Base-by-base conservation (phyloP, 2,329 filamentous ascomycete species). In the Aphanocladium album region DNA sequence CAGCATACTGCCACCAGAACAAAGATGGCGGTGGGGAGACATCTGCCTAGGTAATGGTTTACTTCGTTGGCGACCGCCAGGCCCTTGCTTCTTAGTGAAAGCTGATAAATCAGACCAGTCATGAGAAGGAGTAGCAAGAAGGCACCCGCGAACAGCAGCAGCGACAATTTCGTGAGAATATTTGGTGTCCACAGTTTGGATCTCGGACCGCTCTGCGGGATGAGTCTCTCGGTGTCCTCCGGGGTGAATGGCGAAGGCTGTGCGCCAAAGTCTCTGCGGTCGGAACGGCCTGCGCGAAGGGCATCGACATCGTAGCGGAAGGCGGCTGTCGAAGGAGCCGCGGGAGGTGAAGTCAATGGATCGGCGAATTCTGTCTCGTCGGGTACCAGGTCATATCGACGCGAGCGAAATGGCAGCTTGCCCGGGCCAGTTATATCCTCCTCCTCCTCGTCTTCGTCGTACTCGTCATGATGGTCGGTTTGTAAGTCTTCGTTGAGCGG, bases 21-120 rank as follows among this genome's bases (percentile, higher is more conserved):
- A 39, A 73, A 65, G 16, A 73, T 60, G 59, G 19, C 64, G 17
- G 66, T 69, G 23, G 67, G 67, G 0, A 67, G 62, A 49, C 68
- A 68, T 56, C 67, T 67, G 64, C 66, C 68, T 1, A 55, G 58
- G 46, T 67, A 68, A 14, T 67, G 64, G 35, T 64, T 65, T 11
- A 58, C 37, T 41, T 67, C 66, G 27, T 63, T 60, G 19, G 67
- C 63, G 1, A 61, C 55, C 43, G 62, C 63, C 16, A 68, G 62
- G 3, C 67, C 66, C 33, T 64, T n/a, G n/a, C 65, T 63, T 30
- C 61, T 27, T 6, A 61, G 46, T 0, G 67, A 67, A 50, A 68
- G 64, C 50, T 65, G 60, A 41, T 64, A 68, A 35, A 67, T 25
- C 17, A 68, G 55, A 2, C 60, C 64, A 1, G 66, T 68, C 3